Percentiles rank a stretch among this genome's conserved stretches.
Conservation (phyloP, 2,329 filamentous ascomycete species). For the Trichophyton mentagrophytes region DNA sequence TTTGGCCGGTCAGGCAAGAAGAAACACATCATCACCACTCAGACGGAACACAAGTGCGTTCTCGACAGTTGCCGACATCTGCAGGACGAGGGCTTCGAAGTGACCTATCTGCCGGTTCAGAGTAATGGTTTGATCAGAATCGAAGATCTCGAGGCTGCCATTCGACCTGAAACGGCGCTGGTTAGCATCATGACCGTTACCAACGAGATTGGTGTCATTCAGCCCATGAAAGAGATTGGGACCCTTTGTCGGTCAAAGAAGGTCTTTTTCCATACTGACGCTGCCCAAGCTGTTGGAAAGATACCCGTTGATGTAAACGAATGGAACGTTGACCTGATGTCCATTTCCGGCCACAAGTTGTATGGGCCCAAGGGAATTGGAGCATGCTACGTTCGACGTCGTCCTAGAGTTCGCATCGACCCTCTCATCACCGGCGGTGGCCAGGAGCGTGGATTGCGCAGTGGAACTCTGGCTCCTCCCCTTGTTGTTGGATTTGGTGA, state of each 20-base stretch:
- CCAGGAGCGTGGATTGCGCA: conserved; percentile 87
- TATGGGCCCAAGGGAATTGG: conserved; percentile 97
- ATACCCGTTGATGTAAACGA: conserved; percentile 93
- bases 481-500: conserved; percentile 89
- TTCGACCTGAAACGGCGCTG: conserved; percentile 77
- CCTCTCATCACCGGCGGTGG: conserved; percentile 94
- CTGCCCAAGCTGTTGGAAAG: conserved; percentile 94
- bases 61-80: conserved; percentile 93
- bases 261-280: conserved; percentile 96
- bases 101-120: conserved; percentile 92
- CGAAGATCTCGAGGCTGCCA: conserved; percentile 72
- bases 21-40: conserved; percentile 93
- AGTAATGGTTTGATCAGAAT: conserved; percentile 74
- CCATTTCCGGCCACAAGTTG: conserved; percentile 96
- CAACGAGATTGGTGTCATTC: conserved; percentile 99
- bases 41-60: conserved; percentile 98
- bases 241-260: conserved; percentile 82
- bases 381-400: conserved; percentile 85
- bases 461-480: conserved; percentile 81
- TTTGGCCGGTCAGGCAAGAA: conserved; percentile 90
- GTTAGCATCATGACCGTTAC: conserved; percentile 99
- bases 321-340: conserved; percentile 98
- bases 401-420: conserved; percentile 85
- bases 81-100: conserved; percentile 89
- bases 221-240: conserved; percentile 87